Evolutionary conservation across 768 basidiomycete genomes (phyloP), one percentile per base, ranked within the genome.

Genomic region (Leccinum ochraceum): DNA sequence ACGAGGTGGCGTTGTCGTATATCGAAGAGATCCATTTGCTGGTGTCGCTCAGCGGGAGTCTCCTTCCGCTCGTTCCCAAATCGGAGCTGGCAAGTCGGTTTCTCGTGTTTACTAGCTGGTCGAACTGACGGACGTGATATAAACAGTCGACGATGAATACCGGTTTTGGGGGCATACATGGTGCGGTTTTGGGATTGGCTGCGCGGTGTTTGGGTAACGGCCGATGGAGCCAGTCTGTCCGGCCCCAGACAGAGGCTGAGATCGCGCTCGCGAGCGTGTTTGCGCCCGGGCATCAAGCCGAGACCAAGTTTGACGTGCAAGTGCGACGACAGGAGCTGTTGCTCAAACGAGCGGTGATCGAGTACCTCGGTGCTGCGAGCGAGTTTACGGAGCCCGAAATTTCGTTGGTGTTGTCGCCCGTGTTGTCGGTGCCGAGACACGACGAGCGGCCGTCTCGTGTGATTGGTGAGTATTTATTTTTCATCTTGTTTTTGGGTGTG

Each of bases 151-250:
- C 84, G n/a, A 79, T 85, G 24, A 86, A 83, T 62, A 83, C 91
- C 2, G 90, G 92, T 4, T 96, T 93, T 68, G 95, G 95, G 3
- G 86, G 87, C 0, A 83, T 96, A 51, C 95, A 98, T 68, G 79
- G 85, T 2, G 88, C 92, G 1, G 84, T 95, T 39, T 78, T 95
- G 10, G 79, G 83, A 17, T 77, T 97, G 6, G 86, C 93, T 0
- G 87, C 94, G 26, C 83, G 84, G 63, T 86, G 83, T 67, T 81
- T 95, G 20, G 83, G 85, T 6, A 78, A 77, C 54, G 82, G 83
- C 14, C 80, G 77, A 46, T 89, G 86, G 82, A 80, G 81, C 30
- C 77, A 83, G 20, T 76, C 73, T 17, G 79, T 94, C 3, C 74
- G 75, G 28, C 89, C 91, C 0, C 81, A 85, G 57, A 87, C 84